Base-by-base conservation (phyloP, 106 monocot species). In the Posidonia australis region DNA sequence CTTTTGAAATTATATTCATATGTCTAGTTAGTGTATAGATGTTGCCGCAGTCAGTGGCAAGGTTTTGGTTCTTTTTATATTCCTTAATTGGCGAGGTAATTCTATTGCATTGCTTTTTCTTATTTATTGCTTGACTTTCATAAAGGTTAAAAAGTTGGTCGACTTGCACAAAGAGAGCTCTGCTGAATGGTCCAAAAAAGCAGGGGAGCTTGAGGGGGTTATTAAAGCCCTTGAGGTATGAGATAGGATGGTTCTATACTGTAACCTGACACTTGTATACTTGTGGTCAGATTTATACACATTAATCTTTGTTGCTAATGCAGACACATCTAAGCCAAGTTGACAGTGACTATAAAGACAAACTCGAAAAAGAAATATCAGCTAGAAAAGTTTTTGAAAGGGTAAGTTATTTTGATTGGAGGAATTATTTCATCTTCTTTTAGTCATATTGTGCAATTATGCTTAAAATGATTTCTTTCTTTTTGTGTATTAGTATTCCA, bases 191-290 rank as follows among this genome's bases (percentile, higher is more conserved):
- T 91, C 90, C 46, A 83, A 77, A 76, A 98, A 98, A 57, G 77
- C 90, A 22, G 85, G 83, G 54, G 91, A 98, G 46, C 98, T 91
- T 61, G 91, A 91, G 69, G 98, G 98, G 76, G 98, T 91, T 24
- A 87, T 98, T 28, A 98, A 91, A 72, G 98, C 98, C 30, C 70
- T 98, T 61, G 98, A 98, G 80, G 94, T 90, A 51, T 65, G 70
- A 44, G 62, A 46, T 25, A 43, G 19, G 3, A 32, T 6, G 4
- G 10, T 58, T 20, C 20, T 36, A 26, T 57, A 23, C 56, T 24
- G 47, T 70, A 7, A 10, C 16, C n/a, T 42, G n/a, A 43, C 17
- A 30, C 18, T 36, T 30, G 26, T 17, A 45, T 48, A 16, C 27
- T 43, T 64, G 14, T 13, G 49, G 22, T 22, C 26, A 46, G 21